These are phyloP conservation scores for Corrigiola litoralis DNA, from an alignment of 179 eudicot species.

Conservation along the genomic window DNA sequence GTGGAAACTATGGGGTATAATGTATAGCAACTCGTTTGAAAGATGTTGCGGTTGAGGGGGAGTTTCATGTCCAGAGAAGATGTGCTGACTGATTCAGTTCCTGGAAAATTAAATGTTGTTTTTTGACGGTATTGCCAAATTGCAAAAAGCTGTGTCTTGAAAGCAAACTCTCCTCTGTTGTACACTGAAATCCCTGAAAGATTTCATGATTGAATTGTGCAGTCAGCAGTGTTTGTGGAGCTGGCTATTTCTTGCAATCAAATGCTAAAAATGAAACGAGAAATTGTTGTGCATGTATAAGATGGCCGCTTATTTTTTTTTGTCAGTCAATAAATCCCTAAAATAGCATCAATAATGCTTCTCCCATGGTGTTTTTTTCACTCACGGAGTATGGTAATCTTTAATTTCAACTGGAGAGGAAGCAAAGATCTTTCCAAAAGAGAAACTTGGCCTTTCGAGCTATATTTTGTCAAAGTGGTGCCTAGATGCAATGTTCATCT, in stretches of 20 bases:
- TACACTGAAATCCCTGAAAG: background rate
- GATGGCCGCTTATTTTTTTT: no score
- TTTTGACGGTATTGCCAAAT: background rate
- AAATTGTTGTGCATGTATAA: no score
- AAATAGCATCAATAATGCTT: no score
- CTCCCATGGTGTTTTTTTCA: no score
- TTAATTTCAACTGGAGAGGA: background rate
- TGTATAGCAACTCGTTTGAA: no score
- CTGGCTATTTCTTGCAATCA: no score
- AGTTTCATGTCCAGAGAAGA: no score
- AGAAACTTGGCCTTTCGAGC: background rate
- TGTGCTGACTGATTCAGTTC: background rate
- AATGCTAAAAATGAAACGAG: no score
- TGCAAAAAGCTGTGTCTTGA: background rate
- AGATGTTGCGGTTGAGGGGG: no score
- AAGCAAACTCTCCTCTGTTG: background rate
- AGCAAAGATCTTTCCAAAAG: background rate
- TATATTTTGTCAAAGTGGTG: background rate
- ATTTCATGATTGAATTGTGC: background rate
- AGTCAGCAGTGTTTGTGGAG: background rate
- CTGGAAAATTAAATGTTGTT: background rate
- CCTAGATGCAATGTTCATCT: background rate
- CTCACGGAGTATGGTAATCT: no score
- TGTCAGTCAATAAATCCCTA: no score
- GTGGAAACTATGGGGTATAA: no score